Evolutionary conservation across 2,329 filamentous ascomycete species (phyloP).

Genomic region (Fusarium pilosicola): DNA sequence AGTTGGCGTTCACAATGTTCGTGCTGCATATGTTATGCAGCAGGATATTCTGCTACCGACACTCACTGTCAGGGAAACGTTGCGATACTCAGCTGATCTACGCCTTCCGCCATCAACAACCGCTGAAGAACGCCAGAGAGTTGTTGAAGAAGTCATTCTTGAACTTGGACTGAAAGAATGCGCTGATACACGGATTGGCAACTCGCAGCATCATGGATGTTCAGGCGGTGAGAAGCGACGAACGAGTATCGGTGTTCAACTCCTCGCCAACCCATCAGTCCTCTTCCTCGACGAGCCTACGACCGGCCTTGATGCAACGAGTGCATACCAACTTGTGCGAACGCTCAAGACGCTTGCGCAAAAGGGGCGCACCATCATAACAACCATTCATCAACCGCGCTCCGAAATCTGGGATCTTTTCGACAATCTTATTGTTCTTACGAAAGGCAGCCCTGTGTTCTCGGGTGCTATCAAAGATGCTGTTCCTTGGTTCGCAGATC

Average conservation of each 20-base stretch:
- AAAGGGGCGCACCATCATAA: constrained; percentile 76
- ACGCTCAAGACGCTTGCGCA: constrained; percentile 74
- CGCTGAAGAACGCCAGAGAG: constrained; percentile 64
- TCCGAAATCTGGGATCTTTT: constrained; percentile 84
- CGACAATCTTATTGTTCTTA: constrained; percentile 75
- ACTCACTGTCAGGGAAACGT: constrained; percentile 78
- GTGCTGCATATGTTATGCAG: constrained; percentile 79
- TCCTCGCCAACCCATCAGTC: constrained; percentile 81
- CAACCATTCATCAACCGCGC: constrained; percentile 80
- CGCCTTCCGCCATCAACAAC: constrained; percentile 72
- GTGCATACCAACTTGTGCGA: constrained; percentile 76
- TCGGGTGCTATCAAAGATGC: constrained; percentile 69
- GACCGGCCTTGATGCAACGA: constrained; percentile 80
- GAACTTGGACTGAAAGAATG: constrained; percentile 82
- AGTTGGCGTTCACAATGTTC: constrained; percentile 61
- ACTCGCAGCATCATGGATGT: constrained; percentile 76
- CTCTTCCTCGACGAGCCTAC: constrained; percentile 84
- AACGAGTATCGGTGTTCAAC: constrained; percentile 80
- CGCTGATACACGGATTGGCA: constrained; percentile 78
- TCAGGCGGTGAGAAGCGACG: constrained; percentile 82
- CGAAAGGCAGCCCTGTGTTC: constrained; percentile 74
- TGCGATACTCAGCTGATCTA: constrained; percentile 77
- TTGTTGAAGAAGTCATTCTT: constrained; percentile 81
- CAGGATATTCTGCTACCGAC: constrained; percentile 79
- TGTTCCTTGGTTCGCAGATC: constrained; percentile 69